These are phyloP conservation scores for Lactarius hengduanensis DNA, from an alignment of 768 basidiomycete species.

Conservation along the genomic window DNA sequence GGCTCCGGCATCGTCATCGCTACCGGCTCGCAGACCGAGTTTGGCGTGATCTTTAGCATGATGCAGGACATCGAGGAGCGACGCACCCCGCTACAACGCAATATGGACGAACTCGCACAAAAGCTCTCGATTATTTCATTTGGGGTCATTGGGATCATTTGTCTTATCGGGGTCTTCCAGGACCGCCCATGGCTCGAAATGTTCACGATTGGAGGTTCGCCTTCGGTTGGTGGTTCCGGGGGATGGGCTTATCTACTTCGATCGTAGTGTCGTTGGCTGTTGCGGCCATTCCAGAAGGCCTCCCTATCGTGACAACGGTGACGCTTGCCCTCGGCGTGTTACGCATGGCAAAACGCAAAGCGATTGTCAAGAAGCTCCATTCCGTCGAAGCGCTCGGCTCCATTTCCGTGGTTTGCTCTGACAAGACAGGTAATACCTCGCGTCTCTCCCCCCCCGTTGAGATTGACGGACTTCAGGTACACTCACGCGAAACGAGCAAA, in stretches of 20 bases:
- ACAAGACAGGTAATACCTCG: conserved; percentile 78
- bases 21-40: conserved; percentile 83
- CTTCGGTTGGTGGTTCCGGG: neutral
- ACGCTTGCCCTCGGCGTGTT: conserved; percentile 93
- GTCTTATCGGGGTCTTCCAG: conserved; percentile 85
- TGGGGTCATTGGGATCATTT: conserved; percentile 91
- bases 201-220: conserved; percentile 96
- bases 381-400: conserved; percentile 93
- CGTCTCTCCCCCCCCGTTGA: neutral
- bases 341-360: conserved; percentile 91
- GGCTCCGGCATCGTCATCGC: conserved; percentile 87
- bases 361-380: conserved; percentile 96
- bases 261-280: conserved; percentile 88
- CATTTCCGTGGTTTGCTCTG: conserved; percentile 96
- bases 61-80: conserved; percentile 96
- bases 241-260: conserved; percentile 22
- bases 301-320: conserved; percentile 96
- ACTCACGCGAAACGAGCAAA: conserved; percentile 94
- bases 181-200: conserved; percentile 90
- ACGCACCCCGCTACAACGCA: conserved; percentile 87
- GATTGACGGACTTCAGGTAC: conserved; percentile 52
- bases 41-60: conserved; percentile 96
- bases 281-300: conserved; percentile 96
- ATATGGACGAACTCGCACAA: conserved; percentile 96
- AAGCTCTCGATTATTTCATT: conserved; percentile 89